Conservation (phyloP, 2,329 filamentous ascomycete genomes). For the Chaetomiaceae sp. region DNA sequence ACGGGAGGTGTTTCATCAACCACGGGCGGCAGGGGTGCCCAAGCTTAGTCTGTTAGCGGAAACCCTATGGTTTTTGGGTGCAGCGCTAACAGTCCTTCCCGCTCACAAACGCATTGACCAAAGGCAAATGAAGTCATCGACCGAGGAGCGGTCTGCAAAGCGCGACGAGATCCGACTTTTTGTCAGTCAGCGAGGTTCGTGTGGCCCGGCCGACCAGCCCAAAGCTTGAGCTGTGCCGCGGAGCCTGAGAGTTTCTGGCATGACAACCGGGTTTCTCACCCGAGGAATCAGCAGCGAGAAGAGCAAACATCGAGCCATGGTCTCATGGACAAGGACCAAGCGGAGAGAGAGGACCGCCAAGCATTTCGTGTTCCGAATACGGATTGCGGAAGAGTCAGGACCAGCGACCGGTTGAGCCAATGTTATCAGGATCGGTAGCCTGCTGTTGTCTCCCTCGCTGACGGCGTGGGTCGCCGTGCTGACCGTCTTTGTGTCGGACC, state of each 20-base stretch:
- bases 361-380: background rate
- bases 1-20: conserved; percentile 27
- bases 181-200: conserved; percentile 13
- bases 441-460: no score
- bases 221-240: background rate
- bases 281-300: conserved; percentile 4
- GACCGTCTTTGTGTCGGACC: background rate
- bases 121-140: conserved; percentile 25
- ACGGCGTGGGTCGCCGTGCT: background rate
- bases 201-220: conserved; percentile 4
- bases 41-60: conserved; percentile 15
- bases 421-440: no score
- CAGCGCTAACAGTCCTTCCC: conserved; percentile 5
- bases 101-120: conserved; percentile 7
- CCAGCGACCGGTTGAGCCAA: no score
- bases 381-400: background rate
- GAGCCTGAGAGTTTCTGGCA: background rate
- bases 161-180: conserved; percentile 18
- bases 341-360: background rate
- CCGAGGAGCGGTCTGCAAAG: conserved; percentile 19
- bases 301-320: no score
- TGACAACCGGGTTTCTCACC: conserved; percentile 1
- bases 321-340: no score
- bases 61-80: background rate
- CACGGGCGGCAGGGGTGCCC: conserved; percentile 11